Base-by-base conservation (phyloP, 768 basidiomycete species). In the Mycena rebaudengoi region DNA sequence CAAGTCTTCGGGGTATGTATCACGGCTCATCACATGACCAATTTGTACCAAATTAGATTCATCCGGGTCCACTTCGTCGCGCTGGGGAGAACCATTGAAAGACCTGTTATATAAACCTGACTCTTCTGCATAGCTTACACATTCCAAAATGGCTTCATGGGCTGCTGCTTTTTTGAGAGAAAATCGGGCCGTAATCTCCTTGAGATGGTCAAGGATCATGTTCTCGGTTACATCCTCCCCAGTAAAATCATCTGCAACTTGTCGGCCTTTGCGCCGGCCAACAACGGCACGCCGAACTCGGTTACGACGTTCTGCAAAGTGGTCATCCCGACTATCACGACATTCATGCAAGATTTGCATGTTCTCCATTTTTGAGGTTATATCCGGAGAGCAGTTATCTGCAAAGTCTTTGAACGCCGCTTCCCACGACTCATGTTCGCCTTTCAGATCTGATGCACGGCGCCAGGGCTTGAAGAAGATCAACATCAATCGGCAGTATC, bases 381-480 rank as follows among this genome's bases (percentile, higher is more conserved):
- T 37, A 14, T 45, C 20, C 7, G 51, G 6, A n/a, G 60, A 14
- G 45, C 57, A 68, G 29, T 37, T 51, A 5, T 28, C 10, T n/a
- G 28, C 3, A 44, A 71, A 76, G 0, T 49, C 12, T 2, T 65
- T 18, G 66, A 79, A 80, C 3, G 75, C 76, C 16, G 72, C 69
- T 29, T 23, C 13, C 80, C 79, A 81, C 0, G 70, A 53, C 40
- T 74, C 57, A 12, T 32, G 55, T 1, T 0, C 0, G 7, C 5
- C 3, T 18, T 66, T 30, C 5, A 82, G 65, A 46, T 83, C 75
- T 1, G 2, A 20, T 0, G 64, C 30, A 44, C 45, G 32, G 0
- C 71, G 44, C 82, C 82, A 83, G 0, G 82, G 83, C 65, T 81
- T 80, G 65, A 83, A 84, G 0, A 83, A 69, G 14, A 80, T 73